phyloP scores from a whole-genome alignment of 352 stramenopile genomes.

The Pythium brassicae region DNA sequence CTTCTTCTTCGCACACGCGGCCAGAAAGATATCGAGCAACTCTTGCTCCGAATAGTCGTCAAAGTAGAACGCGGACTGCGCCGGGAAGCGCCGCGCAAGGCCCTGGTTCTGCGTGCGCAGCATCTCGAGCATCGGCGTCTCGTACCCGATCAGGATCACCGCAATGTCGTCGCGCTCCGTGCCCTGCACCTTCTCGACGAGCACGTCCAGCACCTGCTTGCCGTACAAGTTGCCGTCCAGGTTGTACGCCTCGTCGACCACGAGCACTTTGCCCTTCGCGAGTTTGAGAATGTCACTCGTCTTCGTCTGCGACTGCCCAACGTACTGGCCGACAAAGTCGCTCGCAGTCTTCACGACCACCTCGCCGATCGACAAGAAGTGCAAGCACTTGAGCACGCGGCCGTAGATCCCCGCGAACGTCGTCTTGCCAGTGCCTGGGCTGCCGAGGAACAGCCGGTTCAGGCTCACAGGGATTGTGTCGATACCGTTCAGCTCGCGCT shows the following conservation, averaged over 20 bases:
- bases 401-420: constrained; percentile 89
- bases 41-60: constrained; percentile 89
- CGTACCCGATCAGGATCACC: constrained; percentile 91
- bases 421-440: constrained; percentile 91
- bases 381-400: constrained; percentile 79
- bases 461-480: constrained; percentile 59
- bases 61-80: constrained; percentile 89
- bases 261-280: constrained; percentile 85
- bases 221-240: constrained; percentile 66
- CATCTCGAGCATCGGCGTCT: constrained; percentile 90
- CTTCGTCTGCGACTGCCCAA: constrained; percentile 88
- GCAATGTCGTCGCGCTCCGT: constrained; percentile 86
- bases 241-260: constrained; percentile 95
- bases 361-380: constrained; percentile 88
- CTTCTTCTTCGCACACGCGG: constrained; percentile 42
- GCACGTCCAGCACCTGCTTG: constrained; percentile 78
- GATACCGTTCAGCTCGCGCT: constrained; percentile 66
- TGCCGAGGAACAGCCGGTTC: constrained; percentile 90
- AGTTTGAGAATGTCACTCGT: constrained; percentile 79
- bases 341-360: constrained; percentile 85
- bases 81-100: constrained; percentile 79
- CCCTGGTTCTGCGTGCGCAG: constrained; percentile 87
- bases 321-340: constrained; percentile 78
- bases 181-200: constrained; percentile 91
- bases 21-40: constrained; percentile 70